phyloP scores from a whole-genome alignment of 805 yeast species.

The Kockiozyma suomiensis region DNA sequence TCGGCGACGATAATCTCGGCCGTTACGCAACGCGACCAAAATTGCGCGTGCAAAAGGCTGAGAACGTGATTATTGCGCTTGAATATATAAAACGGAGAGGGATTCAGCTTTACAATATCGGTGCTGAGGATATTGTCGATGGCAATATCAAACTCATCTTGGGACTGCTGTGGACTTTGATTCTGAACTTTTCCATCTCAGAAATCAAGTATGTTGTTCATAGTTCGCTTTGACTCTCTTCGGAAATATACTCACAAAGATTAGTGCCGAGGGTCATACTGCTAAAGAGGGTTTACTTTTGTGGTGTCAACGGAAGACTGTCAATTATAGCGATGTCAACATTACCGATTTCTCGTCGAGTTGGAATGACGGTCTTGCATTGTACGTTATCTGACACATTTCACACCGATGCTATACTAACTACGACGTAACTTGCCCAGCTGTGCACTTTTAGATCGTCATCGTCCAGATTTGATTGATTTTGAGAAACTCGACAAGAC shows the following conservation, averaged over 20 bases:
- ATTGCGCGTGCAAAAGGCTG: constrained; percentile 45
- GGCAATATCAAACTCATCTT: constrained; percentile 90
- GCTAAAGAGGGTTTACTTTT: constrained; percentile 50
- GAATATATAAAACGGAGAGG: constrained; percentile 44
- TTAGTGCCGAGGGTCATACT: constrained; percentile 43
- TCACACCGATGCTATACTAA: too few relatives aligned
- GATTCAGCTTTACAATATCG: constrained; percentile 44
- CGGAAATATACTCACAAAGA: background rate
- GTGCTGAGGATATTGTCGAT: constrained; percentile 86
- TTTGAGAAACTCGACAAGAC: constrained; percentile 40
- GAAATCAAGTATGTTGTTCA: constrained; percentile 39
- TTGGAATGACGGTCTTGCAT: constrained; percentile 57
- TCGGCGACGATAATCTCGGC: constrained; percentile 44
- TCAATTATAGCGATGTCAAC: constrained; percentile 44
- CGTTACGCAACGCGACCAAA: constrained; percentile 41
- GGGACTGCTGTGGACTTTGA: constrained; percentile 78
- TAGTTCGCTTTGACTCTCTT: background rate
- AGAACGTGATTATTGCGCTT: constrained; percentile 45
- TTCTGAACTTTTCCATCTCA: constrained; percentile 45
- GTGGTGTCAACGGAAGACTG: constrained; percentile 58
- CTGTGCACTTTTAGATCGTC: constrained; percentile 49
- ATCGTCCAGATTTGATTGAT: constrained; percentile 48
- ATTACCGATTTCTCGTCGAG: constrained; percentile 56
- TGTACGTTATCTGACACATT: constrained; percentile 35
- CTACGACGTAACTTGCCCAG: too few relatives aligned